A percentile compares a stretch with the other conserved stretches of the same genome.
These are phyloP conservation scores for Nicotiana obtusifolia DNA, from an alignment of 257 asterid species.

Conservation along the genomic window DNA sequence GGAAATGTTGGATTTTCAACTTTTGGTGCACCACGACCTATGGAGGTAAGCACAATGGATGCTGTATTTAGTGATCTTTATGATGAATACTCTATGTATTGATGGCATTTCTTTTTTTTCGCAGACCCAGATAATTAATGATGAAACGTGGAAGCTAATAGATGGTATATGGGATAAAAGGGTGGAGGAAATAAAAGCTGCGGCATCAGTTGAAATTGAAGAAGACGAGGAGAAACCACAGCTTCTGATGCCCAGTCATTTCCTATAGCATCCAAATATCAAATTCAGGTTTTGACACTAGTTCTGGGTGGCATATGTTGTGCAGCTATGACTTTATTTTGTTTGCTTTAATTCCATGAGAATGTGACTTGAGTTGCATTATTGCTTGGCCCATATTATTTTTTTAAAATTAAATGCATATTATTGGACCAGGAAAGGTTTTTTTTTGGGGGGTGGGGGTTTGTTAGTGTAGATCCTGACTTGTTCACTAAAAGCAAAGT, in stretches of 20 bases:
- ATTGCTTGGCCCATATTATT: background rate
- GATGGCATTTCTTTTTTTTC: conserved; percentile 8
- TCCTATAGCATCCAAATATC: conserved; percentile 33
- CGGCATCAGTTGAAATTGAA: conserved; percentile 48
- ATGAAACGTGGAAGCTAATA: conserved; percentile 82
- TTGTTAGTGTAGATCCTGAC: background rate
- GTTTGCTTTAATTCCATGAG: background rate
- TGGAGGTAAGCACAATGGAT: conserved; percentile 52
- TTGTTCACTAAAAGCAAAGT: background rate
- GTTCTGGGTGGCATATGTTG: background rate
- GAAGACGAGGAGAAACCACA: conserved; percentile 67
- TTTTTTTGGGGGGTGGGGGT: background rate
- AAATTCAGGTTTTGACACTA: background rate
- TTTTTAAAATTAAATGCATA: background rate
- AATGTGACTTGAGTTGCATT: background rate
- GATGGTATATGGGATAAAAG: conserved; percentile 83
- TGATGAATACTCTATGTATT: background rate
- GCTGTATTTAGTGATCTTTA: background rate
- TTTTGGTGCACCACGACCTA: conserved; percentile 94
- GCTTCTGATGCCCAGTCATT: conserved; percentile 83
- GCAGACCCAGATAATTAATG: conserved; percentile 91
- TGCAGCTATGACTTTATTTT: background rate
- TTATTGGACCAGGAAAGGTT: background rate
- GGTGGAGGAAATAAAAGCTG: conserved; percentile 59
- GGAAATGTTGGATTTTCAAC: conserved; percentile 90